Conservation (phyloP, 1,139 yeast species). For the Taphrina populina region DNA sequence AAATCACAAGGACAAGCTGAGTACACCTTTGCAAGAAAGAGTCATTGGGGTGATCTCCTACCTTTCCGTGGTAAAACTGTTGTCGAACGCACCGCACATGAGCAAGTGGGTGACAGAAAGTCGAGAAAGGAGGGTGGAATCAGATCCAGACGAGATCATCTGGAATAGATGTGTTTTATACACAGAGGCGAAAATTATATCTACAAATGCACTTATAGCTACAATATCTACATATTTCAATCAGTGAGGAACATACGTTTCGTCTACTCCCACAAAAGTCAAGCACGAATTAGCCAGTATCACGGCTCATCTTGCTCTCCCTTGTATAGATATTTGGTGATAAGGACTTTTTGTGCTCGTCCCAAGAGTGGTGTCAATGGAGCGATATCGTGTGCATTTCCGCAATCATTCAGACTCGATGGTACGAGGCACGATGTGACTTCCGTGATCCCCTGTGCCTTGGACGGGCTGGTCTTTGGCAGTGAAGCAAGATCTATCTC, state of each 20-base stretch:
- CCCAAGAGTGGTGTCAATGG: constrained; percentile 35
- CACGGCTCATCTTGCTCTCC: constrained; percentile 34
- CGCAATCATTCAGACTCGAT: constrained; percentile 29
- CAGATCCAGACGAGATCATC: too few relatives aligned
- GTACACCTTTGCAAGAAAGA: constrained; percentile 88
- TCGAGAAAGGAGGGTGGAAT: neutral
- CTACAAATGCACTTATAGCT: too few relatives aligned
- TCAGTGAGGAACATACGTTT: too few relatives aligned
- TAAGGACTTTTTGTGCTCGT: constrained; percentile 28
- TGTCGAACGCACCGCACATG: neutral
- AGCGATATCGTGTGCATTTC: constrained; percentile 28
- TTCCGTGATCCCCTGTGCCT: constrained; percentile 8
- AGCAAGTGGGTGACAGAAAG: neutral
- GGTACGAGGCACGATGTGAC: constrained; percentile 28
- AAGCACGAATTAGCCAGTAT: too few relatives aligned
- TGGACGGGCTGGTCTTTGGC: constrained; percentile 23
- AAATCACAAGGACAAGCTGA: constrained; percentile 65
- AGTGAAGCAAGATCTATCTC: constrained; percentile 26
- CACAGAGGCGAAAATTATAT: too few relatives aligned
- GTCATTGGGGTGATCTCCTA: constrained; percentile 69
- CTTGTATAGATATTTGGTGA: constrained; percentile 33
- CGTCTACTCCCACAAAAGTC: too few relatives aligned
- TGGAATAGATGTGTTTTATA: too few relatives aligned
- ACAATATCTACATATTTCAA: too few relatives aligned
- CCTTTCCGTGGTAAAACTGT: constrained; percentile 30